A percentile compares a stretch with the other conserved stretches of the same genome.
Evolutionary conservation across 2,329 filamentous ascomycete species (phyloP).

Genomic region (Monosporascus sp.): DNA sequence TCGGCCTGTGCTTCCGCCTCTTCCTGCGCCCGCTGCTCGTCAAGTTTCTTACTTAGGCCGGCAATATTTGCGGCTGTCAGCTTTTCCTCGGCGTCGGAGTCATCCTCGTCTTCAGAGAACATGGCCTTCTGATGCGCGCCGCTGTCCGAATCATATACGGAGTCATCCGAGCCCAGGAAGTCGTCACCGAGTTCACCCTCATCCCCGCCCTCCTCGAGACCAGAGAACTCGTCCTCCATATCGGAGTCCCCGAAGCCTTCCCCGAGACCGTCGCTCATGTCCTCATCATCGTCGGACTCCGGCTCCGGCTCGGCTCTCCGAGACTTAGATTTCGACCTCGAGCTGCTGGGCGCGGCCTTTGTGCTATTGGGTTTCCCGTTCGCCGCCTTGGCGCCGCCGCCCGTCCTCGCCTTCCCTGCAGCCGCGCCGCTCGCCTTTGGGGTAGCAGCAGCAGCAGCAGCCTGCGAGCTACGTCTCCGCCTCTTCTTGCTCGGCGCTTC

Average conservation of each 20-base stretch:
- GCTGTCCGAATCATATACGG: constrained; percentile 68
- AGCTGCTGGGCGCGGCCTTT: constrained; percentile 23
- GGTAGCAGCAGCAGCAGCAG: too few relatives aligned
- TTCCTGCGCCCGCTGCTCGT: constrained; percentile 70
- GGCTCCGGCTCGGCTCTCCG: constrained; percentile 32
- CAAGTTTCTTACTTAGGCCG: constrained; percentile 79
- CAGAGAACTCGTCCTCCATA: constrained; percentile 36
- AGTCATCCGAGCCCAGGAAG: constrained; percentile 56
- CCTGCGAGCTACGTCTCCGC: constrained; percentile 33
- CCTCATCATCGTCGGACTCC: constrained; percentile 36
- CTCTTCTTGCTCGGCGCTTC: constrained; percentile 59
- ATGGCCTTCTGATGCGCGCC: constrained; percentile 59
- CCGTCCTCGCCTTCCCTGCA: constrained; percentile 20
- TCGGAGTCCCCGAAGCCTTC: constrained; percentile 35
- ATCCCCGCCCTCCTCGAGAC: constrained; percentile 25
- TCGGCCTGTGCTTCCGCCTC: constrained; percentile 81
- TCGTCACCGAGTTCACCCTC: constrained; percentile 45
- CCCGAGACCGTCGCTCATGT: constrained; percentile 41
- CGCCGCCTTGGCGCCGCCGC: constrained; percentile 19
- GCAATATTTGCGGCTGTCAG: constrained; percentile 95
- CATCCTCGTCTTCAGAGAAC: constrained; percentile 93
- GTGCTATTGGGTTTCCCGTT: constrained; percentile 27
- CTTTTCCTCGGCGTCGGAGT: constrained; percentile 81
- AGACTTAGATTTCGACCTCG: constrained; percentile 29
- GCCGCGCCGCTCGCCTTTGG: constrained; percentile 27